Conservation (phyloP, 495 filamentous ascomycete genomes). For the Aspergillus sclerotioniger region DNA sequence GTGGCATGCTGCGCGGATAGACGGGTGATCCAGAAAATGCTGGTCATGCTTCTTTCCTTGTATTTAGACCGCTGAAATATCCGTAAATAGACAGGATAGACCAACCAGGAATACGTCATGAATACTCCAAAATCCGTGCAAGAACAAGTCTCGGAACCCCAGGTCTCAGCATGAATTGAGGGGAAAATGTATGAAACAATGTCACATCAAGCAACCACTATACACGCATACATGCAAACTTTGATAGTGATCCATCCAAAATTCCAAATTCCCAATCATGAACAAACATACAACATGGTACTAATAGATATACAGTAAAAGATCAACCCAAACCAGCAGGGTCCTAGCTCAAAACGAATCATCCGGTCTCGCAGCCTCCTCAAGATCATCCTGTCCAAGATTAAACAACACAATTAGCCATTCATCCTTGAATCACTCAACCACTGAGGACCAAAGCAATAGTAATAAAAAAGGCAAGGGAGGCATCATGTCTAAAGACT, state of each 20-base stretch:
- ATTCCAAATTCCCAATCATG: not conserved
- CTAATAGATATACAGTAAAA: slow-evolving; percentile 1
- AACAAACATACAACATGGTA: not conserved
- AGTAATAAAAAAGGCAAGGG: slow-evolving; percentile 7
- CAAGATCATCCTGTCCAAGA: slow-evolving; percentile 27
- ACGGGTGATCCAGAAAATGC: too few relatives aligned
- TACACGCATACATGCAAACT: not conserved
- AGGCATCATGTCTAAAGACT: slow-evolving; percentile 12
- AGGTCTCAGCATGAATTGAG: not conserved
- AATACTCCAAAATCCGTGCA: too few relatives aligned
- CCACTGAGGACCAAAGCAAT: slow-evolving; percentile 4
- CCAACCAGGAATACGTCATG: too few relatives aligned
- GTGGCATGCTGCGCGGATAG: too few relatives aligned
- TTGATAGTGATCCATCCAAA: not conserved
- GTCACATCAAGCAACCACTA: not conserved
- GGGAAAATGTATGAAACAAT: not conserved
- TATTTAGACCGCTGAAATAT: too few relatives aligned
- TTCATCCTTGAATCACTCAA: not conserved
- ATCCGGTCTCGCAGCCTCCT: not conserved
- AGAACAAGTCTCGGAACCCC: too few relatives aligned
- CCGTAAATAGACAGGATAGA: too few relatives aligned
- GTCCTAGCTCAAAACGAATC: not conserved
- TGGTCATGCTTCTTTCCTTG: too few relatives aligned
- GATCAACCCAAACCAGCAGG: slow-evolving; percentile 6
- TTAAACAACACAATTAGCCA: slow-evolving; percentile 9